Conservation (phyloP, 148 eudicot species). For the Beta vulgaris region DNA sequence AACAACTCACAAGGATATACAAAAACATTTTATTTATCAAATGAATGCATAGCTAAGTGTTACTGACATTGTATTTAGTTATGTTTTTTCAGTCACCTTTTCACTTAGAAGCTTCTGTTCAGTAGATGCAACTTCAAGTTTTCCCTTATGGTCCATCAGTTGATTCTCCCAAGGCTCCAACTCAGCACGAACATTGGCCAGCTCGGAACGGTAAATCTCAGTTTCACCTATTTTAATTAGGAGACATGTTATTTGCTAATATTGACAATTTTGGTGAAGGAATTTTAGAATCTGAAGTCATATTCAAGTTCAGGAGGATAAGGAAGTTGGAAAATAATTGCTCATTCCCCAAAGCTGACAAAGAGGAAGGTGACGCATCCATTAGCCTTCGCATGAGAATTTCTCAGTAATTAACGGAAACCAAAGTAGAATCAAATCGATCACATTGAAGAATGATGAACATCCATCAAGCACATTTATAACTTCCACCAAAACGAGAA, state of each 20-base stretch:
- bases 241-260: background rate
- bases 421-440: background rate
- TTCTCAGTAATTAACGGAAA: background rate
- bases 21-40: background rate
- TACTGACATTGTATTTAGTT: background rate
- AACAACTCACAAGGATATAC: background rate
- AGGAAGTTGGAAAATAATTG: background rate
- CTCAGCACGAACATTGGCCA: conserved; percentile 76
- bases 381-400: background rate
- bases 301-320: background rate
- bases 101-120: conserved; percentile 75
- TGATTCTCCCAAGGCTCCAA: conserved; percentile 96
- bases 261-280: background rate
- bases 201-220: conserved; percentile 62
- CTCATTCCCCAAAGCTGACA: background rate
- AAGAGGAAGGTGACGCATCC: background rate
- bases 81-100: conserved; percentile 53
- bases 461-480: background rate
- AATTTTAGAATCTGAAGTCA: background rate
- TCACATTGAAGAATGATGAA: background rate
- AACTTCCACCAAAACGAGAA: background rate
- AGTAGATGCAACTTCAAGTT: conserved; percentile 81
- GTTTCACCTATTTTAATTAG: conserved; percentile 61
- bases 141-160: conserved; percentile 84
- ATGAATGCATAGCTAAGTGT: background rate